These are phyloP conservation scores for Fusarium sp. DNA, from an alignment of 2,329 filamentous ascomycete species.

Conservation along the genomic window DNA sequence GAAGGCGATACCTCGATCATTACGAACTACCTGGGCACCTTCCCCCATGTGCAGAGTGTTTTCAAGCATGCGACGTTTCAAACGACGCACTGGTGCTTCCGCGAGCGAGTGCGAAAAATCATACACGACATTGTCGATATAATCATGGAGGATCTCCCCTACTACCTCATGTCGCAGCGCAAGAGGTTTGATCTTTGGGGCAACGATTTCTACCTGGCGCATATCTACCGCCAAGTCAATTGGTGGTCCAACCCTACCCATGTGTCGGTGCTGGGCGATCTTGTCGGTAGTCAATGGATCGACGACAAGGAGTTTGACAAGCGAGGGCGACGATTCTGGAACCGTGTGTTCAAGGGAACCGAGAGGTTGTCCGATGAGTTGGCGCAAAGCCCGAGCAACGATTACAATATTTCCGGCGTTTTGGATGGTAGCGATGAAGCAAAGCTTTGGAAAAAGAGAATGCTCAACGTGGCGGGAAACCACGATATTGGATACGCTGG, in stretches of 20 bases:
- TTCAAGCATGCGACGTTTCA: slow-evolving; percentile 59
- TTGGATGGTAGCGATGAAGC: slow-evolving; percentile 56
- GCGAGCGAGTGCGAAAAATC: slow-evolving; percentile 61
- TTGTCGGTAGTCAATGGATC: slow-evolving; percentile 96
- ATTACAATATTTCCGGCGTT: slow-evolving; percentile 61
- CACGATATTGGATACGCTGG: slow-evolving; percentile 97
- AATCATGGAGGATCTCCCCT: slow-evolving; percentile 73
- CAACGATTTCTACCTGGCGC: slow-evolving; percentile 93
- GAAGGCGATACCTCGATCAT: slow-evolving; percentile 91
- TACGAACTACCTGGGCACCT: slow-evolving; percentile 59
- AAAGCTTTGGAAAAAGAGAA: slow-evolving; percentile 72
- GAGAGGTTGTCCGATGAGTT: slow-evolving; percentile 69
- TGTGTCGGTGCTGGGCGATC: slow-evolving; percentile 86
- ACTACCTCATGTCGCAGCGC: slow-evolving; percentile 70
- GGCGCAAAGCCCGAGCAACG: slow-evolving; percentile 57
- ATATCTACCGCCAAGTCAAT: slow-evolving; percentile 84
- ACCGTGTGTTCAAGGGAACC: slow-evolving; percentile 76
- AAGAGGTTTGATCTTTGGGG: slow-evolving; percentile 90
- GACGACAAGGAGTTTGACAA: slow-evolving; percentile 82
- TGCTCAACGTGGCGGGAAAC: slow-evolving; percentile 93
- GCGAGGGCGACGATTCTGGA: slow-evolving; percentile 81
- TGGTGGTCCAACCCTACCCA: slow-evolving; percentile 92
- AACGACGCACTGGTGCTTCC: slow-evolving; percentile 56
- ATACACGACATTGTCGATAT: slow-evolving; percentile 70
- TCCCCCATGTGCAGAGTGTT: slow-evolving; percentile 63